Conservation (phyloP, 352 stramenopile genomes). For the Hyphochytrium catenoides region DNA sequence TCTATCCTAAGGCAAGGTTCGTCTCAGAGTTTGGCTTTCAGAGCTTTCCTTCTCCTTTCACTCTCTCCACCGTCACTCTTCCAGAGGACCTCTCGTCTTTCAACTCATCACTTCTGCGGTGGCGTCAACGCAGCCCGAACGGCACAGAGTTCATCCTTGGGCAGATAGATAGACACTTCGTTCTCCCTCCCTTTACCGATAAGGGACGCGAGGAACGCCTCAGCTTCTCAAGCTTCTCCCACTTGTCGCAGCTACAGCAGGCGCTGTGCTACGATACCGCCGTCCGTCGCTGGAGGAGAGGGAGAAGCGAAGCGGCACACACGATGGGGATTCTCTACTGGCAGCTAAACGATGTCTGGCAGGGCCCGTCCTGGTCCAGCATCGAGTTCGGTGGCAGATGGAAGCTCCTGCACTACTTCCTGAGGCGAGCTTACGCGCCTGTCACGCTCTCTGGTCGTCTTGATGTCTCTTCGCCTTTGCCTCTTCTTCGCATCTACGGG, state of each 20-base stretch:
- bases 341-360: slow-evolving; percentile 66
- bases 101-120: slow-evolving; percentile 25
- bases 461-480: slow-evolving; percentile 3
- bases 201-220: slow-evolving; percentile 13
- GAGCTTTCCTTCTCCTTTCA: slow-evolving; percentile 27
- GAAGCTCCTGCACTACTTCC: slow-evolving; percentile 52
- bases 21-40: slow-evolving; percentile 67
- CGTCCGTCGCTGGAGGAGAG: slow-evolving; percentile 29
- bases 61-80: slow-evolving; percentile 22
- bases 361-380: slow-evolving; percentile 56
- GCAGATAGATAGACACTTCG: slow-evolving; percentile 37
- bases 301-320: slow-evolving; percentile 24
- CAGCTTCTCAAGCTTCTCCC: slow-evolving; percentile 23
- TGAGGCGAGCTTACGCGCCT: slow-evolving; percentile 33
- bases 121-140: slow-evolving; percentile 49
- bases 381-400: slow-evolving; percentile 45
- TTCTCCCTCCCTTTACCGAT: slow-evolving; percentile 15
- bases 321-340: slow-evolving; percentile 62
- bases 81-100: slow-evolving; percentile 22
- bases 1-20: slow-evolving; percentile 40
- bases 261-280: slow-evolving; percentile 43
- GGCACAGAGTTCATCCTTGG: slow-evolving; percentile 36
- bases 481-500: slow-evolving; percentile 17
- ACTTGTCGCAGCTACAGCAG: slow-evolving; percentile 45
- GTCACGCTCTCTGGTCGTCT: slow-evolving; percentile 21